Percentiles rank a stretch among this genome's conserved stretches.
These are phyloP conservation scores for Colletotrichum sp. DNA, from an alignment of 2,329 filamentous ascomycete genomes.

Conservation along the genomic window DNA sequence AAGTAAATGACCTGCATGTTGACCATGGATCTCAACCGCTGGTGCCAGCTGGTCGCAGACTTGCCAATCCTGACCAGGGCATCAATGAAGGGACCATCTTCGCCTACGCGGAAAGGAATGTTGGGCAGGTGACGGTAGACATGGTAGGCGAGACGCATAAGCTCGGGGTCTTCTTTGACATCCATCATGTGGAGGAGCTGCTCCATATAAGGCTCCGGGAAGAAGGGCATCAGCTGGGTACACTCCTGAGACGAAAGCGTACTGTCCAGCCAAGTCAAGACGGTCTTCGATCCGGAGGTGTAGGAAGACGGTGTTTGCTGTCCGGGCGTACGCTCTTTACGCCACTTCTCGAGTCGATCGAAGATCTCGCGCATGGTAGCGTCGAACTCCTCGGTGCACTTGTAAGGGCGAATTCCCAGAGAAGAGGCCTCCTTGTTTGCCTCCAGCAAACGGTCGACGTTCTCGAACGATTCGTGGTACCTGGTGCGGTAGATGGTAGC, in stretches of 20 bases:
- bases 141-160: conserved; percentile 93
- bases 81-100: conserved; percentile 84
- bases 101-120: conserved; percentile 86
- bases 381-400: conserved; percentile 76
- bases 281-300: conserved; percentile 94
- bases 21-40: conserved; percentile 90
- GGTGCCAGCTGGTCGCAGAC: conserved; percentile 88
- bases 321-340: conserved; percentile 80
- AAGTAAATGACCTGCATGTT: conserved; percentile 99
- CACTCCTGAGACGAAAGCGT: conserved; percentile 93
- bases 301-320: conserved; percentile 95
- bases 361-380: conserved; percentile 79
- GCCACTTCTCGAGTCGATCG: conserved; percentile 82
- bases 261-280: conserved; percentile 92
- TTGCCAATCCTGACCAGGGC: conserved; percentile 88
- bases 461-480: conserved; percentile 92
- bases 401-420: conserved; percentile 84
- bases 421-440: conserved; percentile 81
- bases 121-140: conserved; percentile 97
- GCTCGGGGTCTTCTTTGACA: conserved; percentile 95
- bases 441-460: conserved; percentile 76
- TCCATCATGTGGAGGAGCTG: conserved; percentile 99
- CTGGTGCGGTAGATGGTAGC: conserved; percentile 88
- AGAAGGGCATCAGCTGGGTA: conserved; percentile 88
- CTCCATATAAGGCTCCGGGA: conserved; percentile 87